These are phyloP conservation scores for Thermoascus crustaceus DNA, from an alignment of 2,329 filamentous ascomycete genomes.

Conservation along the genomic window DNA sequence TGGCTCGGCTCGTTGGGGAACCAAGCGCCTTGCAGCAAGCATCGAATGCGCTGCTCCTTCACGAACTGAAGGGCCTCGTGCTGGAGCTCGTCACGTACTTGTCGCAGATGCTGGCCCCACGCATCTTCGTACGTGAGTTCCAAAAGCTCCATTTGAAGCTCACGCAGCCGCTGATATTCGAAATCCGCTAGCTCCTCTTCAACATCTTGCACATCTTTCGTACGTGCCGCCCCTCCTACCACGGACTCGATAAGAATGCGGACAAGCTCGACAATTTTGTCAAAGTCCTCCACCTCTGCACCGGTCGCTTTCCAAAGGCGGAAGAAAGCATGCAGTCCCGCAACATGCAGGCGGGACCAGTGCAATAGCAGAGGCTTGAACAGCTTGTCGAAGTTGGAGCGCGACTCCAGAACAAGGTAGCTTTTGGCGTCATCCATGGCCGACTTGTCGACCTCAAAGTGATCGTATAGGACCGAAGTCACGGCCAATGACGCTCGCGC, in stretches of 20 bases:
- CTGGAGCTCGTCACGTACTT: constrained; percentile 84
- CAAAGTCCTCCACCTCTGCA: constrained; percentile 77
- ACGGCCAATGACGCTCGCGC: constrained; percentile 79
- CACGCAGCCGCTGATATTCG: constrained; percentile 67
- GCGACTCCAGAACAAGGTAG: constrained; percentile 65
- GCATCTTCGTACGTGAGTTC: constrained; percentile 88
- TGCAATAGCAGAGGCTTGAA: constrained; percentile 84
- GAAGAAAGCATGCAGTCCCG: constrained; percentile 78
- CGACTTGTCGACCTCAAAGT: constrained; percentile 85
- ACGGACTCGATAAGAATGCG: constrained; percentile 86
- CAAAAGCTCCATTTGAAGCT: constrained; percentile 87
- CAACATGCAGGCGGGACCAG: constrained; percentile 84
- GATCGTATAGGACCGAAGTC: constrained; percentile 82
- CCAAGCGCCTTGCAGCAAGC: constrained; percentile 82
- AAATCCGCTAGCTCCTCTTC: constrained; percentile 84
- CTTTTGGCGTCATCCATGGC: constrained; percentile 71
- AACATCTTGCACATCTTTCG: constrained; percentile 75
- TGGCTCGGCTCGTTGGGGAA: constrained; percentile 55
- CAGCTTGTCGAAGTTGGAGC: constrained; percentile 72
- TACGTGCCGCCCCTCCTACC: constrained; percentile 70
- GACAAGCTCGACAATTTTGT: constrained; percentile 85
- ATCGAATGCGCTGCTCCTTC: constrained; percentile 91
- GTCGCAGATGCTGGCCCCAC: constrained; percentile 82
- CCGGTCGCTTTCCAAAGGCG: constrained; percentile 86
- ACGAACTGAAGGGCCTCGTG: constrained; percentile 92